These are phyloP conservation scores for Rostrohypoxylon terebratum DNA, from an alignment of 495 filamentous ascomycete species.

Conservation along the genomic window DNA sequence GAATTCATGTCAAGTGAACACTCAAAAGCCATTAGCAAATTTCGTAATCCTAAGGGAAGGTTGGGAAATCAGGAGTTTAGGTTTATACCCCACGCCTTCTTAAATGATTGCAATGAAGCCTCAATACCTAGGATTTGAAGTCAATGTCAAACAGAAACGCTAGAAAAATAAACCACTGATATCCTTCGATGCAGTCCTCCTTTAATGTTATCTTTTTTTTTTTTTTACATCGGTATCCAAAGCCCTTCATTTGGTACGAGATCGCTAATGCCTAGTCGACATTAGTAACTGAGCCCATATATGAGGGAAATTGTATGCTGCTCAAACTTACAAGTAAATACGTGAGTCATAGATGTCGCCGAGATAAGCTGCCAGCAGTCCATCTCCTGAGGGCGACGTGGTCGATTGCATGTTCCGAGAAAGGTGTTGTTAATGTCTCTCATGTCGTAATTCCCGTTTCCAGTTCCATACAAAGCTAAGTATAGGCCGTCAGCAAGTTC, in stretches of 20 bases:
- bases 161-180: background rate
- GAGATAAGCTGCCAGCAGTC: conserved; percentile 41
- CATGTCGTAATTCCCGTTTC: conserved; percentile 37
- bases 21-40: background rate
- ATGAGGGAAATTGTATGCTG: background rate
- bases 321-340: conserved; percentile 41
- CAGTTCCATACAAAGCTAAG: conserved; percentile 38
- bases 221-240: conserved; percentile 22
- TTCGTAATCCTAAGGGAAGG: background rate
- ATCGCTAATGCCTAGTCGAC: conserved; percentile 27
- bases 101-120: background rate
- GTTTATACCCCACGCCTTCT: background rate
- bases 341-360: conserved; percentile 33
- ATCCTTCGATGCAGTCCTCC: background rate
- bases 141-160: background rate
- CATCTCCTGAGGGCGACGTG: conserved; percentile 34
- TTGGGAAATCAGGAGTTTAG: background rate
- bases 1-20: background rate
- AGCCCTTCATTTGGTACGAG: conserved; percentile 33
- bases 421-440: conserved; percentile 41
- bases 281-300: background rate
- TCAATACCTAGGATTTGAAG: background rate
- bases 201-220: background rate
- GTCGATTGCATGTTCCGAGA: conserved; percentile 39
- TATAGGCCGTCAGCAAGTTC: conserved; percentile 11